Percentiles rank a stretch among this genome's conserved stretches.
Conservation (phyloP, 768 basidiomycete species). For the Xerocomellus chrysenteron region DNA sequence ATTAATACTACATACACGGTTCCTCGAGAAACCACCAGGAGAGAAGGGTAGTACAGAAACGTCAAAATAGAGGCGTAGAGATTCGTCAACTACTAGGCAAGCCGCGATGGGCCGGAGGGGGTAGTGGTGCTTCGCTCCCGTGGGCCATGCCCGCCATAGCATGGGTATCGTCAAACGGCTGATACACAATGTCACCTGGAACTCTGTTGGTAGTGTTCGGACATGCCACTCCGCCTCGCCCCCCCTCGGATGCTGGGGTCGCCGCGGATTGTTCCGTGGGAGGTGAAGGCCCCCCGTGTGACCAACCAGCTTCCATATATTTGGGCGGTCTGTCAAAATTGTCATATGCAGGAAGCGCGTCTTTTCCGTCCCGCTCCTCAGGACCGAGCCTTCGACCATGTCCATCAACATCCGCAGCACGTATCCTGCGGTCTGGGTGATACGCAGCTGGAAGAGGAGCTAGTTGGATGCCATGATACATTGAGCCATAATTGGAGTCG, state of each 20-base stretch:
- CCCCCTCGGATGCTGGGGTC: not conserved
- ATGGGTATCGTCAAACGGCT: not conserved
- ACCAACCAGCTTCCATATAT: slow-evolving; percentile 33
- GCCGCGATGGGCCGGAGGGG: not conserved
- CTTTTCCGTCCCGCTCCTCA: slow-evolving; percentile 41
- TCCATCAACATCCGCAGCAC: slow-evolving; percentile 39
- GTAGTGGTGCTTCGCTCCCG: not conserved
- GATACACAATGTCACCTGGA: not conserved
- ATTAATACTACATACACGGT: not conserved
- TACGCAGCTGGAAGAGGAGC: slow-evolving; percentile 22
- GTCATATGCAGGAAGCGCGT: slow-evolving; percentile 49
- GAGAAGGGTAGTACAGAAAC: not conserved
- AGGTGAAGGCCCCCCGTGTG: not conserved
- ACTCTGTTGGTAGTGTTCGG: not conserved
- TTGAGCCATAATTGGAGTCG: slow-evolving; percentile 1
- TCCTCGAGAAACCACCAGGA: not conserved
- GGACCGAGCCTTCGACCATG: slow-evolving; percentile 38
- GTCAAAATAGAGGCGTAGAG: not conserved
- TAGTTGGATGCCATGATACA: slow-evolving; percentile 17
- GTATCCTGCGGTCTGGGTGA: slow-evolving; percentile 25
- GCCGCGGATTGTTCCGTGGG: not conserved
- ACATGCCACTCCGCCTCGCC: not conserved
- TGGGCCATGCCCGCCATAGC: not conserved
- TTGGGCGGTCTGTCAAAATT: slow-evolving; percentile 45
- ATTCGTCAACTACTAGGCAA: slow-evolving; percentile 8